phyloP scores from a whole-genome alignment of 345 rosid genomes.

The Nephelium lappaceum region DNA sequence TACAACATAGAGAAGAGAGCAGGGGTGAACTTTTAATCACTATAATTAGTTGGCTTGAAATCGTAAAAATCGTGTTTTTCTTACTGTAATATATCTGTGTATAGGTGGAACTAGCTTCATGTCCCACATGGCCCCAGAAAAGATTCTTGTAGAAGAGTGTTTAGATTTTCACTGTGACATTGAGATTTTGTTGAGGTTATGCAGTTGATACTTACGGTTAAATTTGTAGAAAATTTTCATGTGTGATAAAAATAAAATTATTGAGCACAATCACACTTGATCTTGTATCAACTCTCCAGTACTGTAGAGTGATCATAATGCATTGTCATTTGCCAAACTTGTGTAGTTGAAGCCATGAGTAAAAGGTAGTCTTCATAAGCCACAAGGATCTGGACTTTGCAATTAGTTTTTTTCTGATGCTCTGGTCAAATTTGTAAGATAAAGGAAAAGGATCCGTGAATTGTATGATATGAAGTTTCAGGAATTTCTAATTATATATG shows the following conservation, averaged over 20 bases:
- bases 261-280: neutral
- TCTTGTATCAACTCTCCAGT: neutral
- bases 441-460: neutral
- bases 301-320: neutral
- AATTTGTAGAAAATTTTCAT: neutral
- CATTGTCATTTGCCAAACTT: neutral
- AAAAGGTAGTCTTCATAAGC: neutral
- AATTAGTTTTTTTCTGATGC: neutral
- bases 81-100: neutral
- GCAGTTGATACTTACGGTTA: neutral
- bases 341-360: neutral
- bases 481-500: neutral
- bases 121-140: too few relatives aligned
- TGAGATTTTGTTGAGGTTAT: neutral
- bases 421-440: neutral
- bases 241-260: neutral
- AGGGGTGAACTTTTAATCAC: neutral
- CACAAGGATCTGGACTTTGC: neutral
- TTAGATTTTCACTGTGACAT: neutral
- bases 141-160: too few relatives aligned
- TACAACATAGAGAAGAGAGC: constrained; percentile 9
- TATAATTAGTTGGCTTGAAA: neutral
- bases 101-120: too few relatives aligned
- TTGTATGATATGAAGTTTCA: neutral
- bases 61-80: neutral